Percentiles rank a stretch among this genome's conserved stretches.
phyloP scores from a whole-genome alignment of 2,329 filamentous ascomycete species.

The Pseudofabraea citricarpa region DNA sequence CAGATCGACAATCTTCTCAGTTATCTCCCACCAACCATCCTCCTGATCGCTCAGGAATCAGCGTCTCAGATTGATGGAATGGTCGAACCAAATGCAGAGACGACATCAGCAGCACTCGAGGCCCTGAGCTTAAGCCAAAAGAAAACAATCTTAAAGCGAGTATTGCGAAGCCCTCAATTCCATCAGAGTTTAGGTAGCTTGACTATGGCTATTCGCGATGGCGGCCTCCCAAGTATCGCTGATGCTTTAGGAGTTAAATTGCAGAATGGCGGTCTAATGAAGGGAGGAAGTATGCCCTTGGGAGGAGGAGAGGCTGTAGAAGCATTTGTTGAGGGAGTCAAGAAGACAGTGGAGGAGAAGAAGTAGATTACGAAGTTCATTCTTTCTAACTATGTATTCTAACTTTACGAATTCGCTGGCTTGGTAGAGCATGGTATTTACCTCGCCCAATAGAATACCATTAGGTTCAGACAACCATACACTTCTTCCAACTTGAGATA shows the following conservation, averaged over 20 bases:
- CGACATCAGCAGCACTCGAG: conserved; percentile 67
- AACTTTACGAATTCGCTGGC: not conserved
- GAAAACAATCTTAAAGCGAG: conserved; percentile 72
- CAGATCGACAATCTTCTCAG: conserved; percentile 71
- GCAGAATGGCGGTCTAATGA: conserved; percentile 77
- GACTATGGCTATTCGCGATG: conserved; percentile 83
- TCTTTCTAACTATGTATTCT: not conserved
- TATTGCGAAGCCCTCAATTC: conserved; percentile 86
- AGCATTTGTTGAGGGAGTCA: conserved; percentile 86
- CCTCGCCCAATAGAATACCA: too few species aligned
- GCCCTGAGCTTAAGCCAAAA: conserved; percentile 73
- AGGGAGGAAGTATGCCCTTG: conserved; percentile 73
- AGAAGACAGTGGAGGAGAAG: conserved; percentile 65
- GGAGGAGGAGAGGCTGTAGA: conserved; percentile 86
- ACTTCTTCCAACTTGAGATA: too few species aligned
- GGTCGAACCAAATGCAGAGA: conserved; percentile 63
- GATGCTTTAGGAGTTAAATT: conserved; percentile 80
- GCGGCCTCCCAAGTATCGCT: conserved; percentile 82
- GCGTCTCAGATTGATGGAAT: conserved; percentile 50
- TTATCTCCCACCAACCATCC: conserved; percentile 72
- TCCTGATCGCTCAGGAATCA: conserved; percentile 70
- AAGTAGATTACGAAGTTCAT: conserved; percentile 8
- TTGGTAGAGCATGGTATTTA: too few species aligned
- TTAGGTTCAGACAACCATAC: too few species aligned
- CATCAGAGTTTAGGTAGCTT: conserved; percentile 79